Evolutionary conservation across 169 alveolate species (phyloP), one percentile per base, ranked within the genome.

Genomic region (Eimeria brunetti): DNA sequence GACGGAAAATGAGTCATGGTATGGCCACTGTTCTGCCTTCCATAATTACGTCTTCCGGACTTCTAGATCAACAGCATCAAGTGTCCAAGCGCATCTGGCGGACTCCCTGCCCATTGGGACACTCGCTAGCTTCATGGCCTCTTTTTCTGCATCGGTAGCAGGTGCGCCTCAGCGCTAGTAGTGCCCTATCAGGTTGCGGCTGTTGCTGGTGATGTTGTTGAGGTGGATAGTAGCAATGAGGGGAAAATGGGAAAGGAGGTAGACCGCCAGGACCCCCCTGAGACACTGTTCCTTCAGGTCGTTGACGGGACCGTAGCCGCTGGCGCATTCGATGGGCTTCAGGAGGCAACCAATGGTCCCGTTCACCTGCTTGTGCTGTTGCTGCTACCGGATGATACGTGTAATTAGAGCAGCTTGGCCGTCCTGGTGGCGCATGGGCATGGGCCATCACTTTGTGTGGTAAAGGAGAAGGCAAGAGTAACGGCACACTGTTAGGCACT

Each of bases 121-220:
- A 84, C 38, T 84, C 91, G 75, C 91, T 84, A 60, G 91, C 91
- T 38, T 84, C 91, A 84, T 84, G 91, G 69, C 91, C 91, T 53
- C 91, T 56, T 62, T 60, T 53, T 33, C 91, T 56, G 76, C 91
- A 84, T 53, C 91, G 75, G 30, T 84, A 84, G 75, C 91, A 84
- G 46, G 91, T 84, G 78, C 91, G 91, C 53, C 91, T 53, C 22
- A 84, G 91, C 20, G 91, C 91, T 84, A 84, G 75, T 60, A 84
- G 24, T 24, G 91, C 91, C 60, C 58, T 51, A 11, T 84, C 91
- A 58, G 46, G 91, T 51, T 84, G 91, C 20, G 91, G 91, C 14
- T 84, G 91, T 33, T 84, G 91, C 41, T 56, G 91, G 53, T 30
- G 91, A 27, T 84, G 91, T 18, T 84, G 91, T 58, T 56, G 75